Percentiles rank a stretch among this genome's conserved stretches.
phyloP scores from a whole-genome alignment of 2,329 filamentous ascomycete genomes.

The Pseudogymnoascus sp. region DNA sequence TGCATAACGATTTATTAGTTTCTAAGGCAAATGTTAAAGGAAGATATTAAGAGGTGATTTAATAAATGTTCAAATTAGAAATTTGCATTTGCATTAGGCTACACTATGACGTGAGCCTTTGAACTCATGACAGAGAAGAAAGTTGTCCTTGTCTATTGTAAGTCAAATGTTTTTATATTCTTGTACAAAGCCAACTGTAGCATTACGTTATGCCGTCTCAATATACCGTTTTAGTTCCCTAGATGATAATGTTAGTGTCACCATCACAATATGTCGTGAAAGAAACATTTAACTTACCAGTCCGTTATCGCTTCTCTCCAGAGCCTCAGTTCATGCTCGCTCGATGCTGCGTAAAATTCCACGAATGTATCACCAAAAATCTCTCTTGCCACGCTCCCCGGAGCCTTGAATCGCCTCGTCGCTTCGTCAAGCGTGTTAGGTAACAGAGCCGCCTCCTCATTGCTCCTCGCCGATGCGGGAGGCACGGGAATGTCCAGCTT shows the following conservation, averaged over 20 bases:
- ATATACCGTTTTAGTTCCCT: background rate
- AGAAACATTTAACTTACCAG: constrained; percentile 56
- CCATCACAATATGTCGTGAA: background rate
- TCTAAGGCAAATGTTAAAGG: too few species aligned
- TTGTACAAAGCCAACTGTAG: background rate
- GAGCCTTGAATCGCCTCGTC: constrained; percentile 66
- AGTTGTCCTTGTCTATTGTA: background rate
- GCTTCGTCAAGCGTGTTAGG: constrained; percentile 84
- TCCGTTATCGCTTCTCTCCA: constrained; percentile 97
- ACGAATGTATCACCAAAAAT: constrained; percentile 94
- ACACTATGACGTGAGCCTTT: background rate
- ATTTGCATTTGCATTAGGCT: background rate
- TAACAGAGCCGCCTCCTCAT: constrained; percentile 62
- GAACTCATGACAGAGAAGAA: background rate
- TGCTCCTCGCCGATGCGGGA: constrained; percentile 80
- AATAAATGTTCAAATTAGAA: background rate
- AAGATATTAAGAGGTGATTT: too few species aligned
- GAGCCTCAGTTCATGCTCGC: constrained; percentile 81
- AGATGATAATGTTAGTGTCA: background rate
- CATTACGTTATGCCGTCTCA: background rate
- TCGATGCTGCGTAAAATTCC: constrained; percentile 88
- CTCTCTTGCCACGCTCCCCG: constrained; percentile 81
- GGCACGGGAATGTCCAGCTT: constrained; percentile 76
- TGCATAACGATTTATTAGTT: too few species aligned
- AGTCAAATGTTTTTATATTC: background rate